Percentiles rank a stretch among this genome's conserved stretches.
These are phyloP conservation scores for Saitoella complicata DNA, from an alignment of 805 yeast species.

Conservation along the genomic window DNA sequence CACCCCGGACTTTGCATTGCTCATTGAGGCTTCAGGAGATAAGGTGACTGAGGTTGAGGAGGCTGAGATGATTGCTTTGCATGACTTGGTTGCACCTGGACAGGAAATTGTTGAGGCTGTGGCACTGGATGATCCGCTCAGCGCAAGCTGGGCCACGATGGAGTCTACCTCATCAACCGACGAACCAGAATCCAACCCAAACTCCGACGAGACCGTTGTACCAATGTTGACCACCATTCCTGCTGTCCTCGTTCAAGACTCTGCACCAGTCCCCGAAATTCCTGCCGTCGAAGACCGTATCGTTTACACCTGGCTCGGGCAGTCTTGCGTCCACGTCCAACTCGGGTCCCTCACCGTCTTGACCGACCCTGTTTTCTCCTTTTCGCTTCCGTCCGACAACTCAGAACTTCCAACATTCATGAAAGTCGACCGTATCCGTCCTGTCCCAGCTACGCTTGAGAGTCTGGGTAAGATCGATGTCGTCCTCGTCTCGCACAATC, in stretches of 20 bases:
- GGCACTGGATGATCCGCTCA: not conserved
- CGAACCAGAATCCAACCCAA: no score
- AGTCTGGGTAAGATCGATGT: constrained; percentile 55
- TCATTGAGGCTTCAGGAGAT: constrained; percentile 18
- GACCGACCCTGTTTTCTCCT: constrained; percentile 65
- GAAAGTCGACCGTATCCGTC: no score
- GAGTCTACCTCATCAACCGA: constrained; percentile 6
- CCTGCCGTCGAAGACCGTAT: constrained; percentile 32
- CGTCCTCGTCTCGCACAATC: constrained; percentile 78
- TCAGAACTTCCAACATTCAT: no score
- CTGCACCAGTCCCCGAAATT: not conserved
- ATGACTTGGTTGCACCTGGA: no score
- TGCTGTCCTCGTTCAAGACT: no score
- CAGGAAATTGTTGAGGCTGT: not conserved
- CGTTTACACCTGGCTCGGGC: constrained; percentile 84
- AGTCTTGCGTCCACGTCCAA: constrained; percentile 66
- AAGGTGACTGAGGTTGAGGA: not conserved
- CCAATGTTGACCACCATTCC: no score
- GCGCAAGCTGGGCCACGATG: constrained; percentile 5
- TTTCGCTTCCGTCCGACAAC: constrained; percentile 12
- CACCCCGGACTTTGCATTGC: constrained; percentile 37
- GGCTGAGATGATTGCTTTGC: no score
- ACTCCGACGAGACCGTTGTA: no score
- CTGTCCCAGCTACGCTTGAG: constrained; percentile 21
- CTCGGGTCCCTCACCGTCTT: constrained; percentile 55